Percentiles rank a stretch among this genome's conserved stretches.
Evolutionary conservation across 768 basidiomycete species (phyloP).

Genomic region (Chlorophyllum brunneum): DNA sequence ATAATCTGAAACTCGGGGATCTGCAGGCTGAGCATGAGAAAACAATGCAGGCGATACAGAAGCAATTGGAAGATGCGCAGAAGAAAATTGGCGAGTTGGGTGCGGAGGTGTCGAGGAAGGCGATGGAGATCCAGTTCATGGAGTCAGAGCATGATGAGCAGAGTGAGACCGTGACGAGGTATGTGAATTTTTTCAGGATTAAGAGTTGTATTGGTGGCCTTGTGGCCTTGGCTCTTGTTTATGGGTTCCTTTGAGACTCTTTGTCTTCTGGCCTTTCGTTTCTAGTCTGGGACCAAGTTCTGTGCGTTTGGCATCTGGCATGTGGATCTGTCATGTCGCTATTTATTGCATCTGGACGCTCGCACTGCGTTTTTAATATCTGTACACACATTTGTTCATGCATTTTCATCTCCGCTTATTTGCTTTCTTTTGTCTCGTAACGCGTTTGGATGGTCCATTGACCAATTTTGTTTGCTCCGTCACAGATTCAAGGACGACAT

Average conservation of each 20-base stretch:
- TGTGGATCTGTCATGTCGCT: constrained; percentile 6
- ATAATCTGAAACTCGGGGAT: constrained; percentile 77
- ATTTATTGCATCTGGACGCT: constrained; percentile 9
- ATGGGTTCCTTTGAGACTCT: constrained; percentile 37
- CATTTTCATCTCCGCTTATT: constrained; percentile 19
- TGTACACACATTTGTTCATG: neutral
- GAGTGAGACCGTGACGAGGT: constrained; percentile 14
- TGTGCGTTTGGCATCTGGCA: neutral
- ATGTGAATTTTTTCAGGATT: constrained; percentile 42
- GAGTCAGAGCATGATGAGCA: constrained; percentile 78
- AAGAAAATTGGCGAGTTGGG: constrained; percentile 50
- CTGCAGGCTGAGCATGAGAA: constrained; percentile 66
- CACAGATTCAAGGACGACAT: constrained; percentile 69
- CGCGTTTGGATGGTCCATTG: constrained; percentile 34
- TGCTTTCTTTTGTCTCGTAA: constrained; percentile 19
- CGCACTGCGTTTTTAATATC: neutral
- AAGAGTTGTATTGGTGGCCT: constrained; percentile 52
- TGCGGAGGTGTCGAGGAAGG: constrained; percentile 61
- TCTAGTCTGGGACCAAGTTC: neutral
- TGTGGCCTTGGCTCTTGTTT: constrained; percentile 52
- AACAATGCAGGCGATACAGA: constrained; percentile 44
- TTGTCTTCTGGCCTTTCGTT: neutral
- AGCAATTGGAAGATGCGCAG: constrained; percentile 53
- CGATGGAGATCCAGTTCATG: constrained; percentile 78
- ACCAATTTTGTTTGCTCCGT: constrained; percentile 18